Evolutionary conservation across 768 basidiomycete genomes (phyloP), one percentile per base, ranked within the genome.

Genomic region (Leucosporidium yakuticum): DNA sequence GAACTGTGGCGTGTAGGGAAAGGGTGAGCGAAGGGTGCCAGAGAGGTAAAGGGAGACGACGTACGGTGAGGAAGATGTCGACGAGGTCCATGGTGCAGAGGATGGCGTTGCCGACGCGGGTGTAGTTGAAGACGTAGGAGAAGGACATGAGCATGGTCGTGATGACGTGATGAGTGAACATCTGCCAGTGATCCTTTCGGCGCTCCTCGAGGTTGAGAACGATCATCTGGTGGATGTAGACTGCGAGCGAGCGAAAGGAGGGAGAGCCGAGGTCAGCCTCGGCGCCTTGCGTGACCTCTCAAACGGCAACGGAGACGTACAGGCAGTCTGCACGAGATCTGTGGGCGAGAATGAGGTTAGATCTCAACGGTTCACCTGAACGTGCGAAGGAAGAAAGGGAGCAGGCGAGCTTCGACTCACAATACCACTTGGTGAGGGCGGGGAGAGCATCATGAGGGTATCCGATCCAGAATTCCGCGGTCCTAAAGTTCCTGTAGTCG

Each of bases 191-290:
- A 79, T 99, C 96, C 77, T 91, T 92, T 65, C 96, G 83, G 63
- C 86, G 84, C 49, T 87, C 91, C 78, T 99, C 96, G 32, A 93
- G 87, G 78, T 97, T 91, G 78, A 99, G 84, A 66, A 95, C 87
- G 69, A 97, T 82, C 17, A 96, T 83, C 79, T 94, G 92, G 77
- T 98, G 93, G 62, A 88, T 79, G 80, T 96, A 99, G 80, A 93
- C 93, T 49, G 90, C 89, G 39, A 34, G 84, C 84, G 79, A 93
- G 90, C 27, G 83, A 83, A 32, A 93, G 85, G 77, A 95, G 96
- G 79, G 93, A 95, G 76, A 17, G 12, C 36, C 39, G 36, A 59
- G 39, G 8, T 56, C 7, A 6, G 57, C 4, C 23, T 11, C 11
- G 2, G 57, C 32, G 23, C 39, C 11, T 15, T 15, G 39, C 17